Percentiles rank a stretch among this genome's conserved stretches.
These are phyloP conservation scores for Eragrostis curvula DNA, from an alignment of 176 grass and related monocot species.

Conservation along the genomic window DNA sequence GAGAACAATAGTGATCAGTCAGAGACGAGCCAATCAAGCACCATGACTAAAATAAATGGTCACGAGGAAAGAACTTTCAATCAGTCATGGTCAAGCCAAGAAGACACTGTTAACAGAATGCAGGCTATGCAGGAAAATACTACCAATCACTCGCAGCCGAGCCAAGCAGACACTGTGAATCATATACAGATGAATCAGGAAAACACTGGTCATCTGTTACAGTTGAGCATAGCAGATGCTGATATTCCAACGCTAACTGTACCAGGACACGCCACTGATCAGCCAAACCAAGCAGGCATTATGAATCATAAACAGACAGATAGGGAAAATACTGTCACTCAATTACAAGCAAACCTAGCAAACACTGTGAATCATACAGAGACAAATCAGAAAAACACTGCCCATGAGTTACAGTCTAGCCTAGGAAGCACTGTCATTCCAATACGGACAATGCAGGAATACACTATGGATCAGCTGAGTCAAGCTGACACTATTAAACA, in stretches of 20 bases:
- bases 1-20: slow-evolving; percentile 1
- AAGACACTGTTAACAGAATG: slow-evolving; percentile 16
- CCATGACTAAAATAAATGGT: slow-evolving; percentile 11
- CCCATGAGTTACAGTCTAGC: neutral
- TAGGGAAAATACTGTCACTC: slow-evolving; percentile 13
- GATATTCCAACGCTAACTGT: neutral
- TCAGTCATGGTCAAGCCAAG: slow-evolving; percentile 30
- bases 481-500: slow-evolving; percentile 7
- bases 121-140: slow-evolving; percentile 31
- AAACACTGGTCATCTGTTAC: slow-evolving; percentile 34
- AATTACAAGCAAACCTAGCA: neutral
- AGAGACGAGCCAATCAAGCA: slow-evolving; percentile 21
- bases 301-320: slow-evolving; percentile 13
- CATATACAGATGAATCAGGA: slow-evolving; percentile 14
- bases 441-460: slow-evolving; percentile 8
- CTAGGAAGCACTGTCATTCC: neutral
- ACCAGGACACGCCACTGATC: slow-evolving; percentile 3
- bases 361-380: neutral
- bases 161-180: slow-evolving; percentile 19
- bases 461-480: slow-evolving; percentile 13
- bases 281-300: slow-evolving; percentile 17
- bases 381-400: neutral
- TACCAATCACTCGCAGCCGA: slow-evolving; percentile 26
- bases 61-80: slow-evolving; percentile 7
- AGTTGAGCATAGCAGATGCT: neutral